Conservation (phyloP, 2,329 filamentous ascomycete genomes). For the Ophiostoma montium region DNA sequence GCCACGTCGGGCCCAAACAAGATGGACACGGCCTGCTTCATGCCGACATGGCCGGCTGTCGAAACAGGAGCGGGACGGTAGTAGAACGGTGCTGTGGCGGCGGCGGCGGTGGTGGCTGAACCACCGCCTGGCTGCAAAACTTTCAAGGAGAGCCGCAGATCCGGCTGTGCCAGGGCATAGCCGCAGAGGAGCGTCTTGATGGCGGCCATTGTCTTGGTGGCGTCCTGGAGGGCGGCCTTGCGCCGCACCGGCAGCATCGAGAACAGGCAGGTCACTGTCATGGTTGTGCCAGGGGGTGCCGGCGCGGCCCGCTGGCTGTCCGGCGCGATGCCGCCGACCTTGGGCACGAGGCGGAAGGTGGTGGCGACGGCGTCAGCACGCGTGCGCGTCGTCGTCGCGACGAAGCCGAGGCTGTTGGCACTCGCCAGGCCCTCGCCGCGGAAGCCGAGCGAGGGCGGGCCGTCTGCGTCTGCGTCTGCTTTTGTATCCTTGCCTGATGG, state of each 20-base stretch:
- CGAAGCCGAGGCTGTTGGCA: conserved; percentile 42
- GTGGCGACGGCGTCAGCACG: conserved; percentile 45
- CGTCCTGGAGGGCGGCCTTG: conserved; percentile 42
- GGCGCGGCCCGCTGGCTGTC: conserved; percentile 24
- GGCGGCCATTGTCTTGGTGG: conserved; percentile 38
- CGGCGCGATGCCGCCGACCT: conserved; percentile 25
- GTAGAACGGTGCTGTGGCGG: conserved; percentile 39
- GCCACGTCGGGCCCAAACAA: conserved; percentile 37
- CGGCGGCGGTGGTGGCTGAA: not conserved
- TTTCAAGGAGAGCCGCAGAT: conserved; percentile 46
- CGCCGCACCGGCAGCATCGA: conserved; percentile 47
- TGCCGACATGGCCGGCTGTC: conserved; percentile 15
- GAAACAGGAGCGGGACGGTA: conserved; percentile 32
- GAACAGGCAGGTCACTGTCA: conserved; percentile 47
- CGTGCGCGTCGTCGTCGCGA: conserved; percentile 51
- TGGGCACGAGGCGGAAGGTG: conserved; percentile 27
- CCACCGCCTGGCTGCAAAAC: conserved; percentile 30
- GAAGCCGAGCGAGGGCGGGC: conserved; percentile 54
- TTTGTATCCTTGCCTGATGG: not conserved
- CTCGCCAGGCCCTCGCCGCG: conserved; percentile 61
- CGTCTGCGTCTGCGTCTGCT: conserved; percentile 23
- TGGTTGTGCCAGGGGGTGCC: conserved; percentile 54
- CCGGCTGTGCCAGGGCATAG: conserved; percentile 52
- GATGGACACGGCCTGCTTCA: conserved; percentile 47
- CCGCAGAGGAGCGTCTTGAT: conserved; percentile 47